Base-by-base conservation (phyloP, 1,284 basidiomycete species). In the Puccinia hordei region DNA sequence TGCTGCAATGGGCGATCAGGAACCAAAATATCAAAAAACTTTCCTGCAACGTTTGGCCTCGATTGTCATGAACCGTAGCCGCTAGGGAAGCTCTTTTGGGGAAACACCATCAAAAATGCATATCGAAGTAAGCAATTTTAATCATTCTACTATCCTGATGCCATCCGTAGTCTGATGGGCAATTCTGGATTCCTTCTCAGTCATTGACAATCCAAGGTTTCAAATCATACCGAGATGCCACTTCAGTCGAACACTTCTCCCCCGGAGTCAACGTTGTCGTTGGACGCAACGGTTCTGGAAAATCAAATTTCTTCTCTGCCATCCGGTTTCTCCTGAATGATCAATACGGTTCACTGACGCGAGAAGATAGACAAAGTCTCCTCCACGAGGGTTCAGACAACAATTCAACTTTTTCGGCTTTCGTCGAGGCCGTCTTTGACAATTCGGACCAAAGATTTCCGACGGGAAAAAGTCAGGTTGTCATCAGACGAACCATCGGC, bases 201-300 rank as follows among this genome's bases (percentile, higher is more conserved):
- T 95, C 93, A 10, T 88, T 96, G 55, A 95, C 94, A 1, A 93
- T 98, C 82, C 93, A 95, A 85, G 95, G 96, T 82, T 98, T 98
- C 90, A 98, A 98, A 87, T 96, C 94, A 44, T 98, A 95, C 90
- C 85, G 88, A 80, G 89, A 90, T 83, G 87, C 89, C 83, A 88
- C 88, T 22, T 86, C 87, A 44, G 87, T 89, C n/a, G 88, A 89
- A 63, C 88, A 88, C 19, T 89, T 89, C 83, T 87, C 86, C 85
- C 87, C 84, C 19, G 83, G 83, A 46, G 83, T 84, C 73, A 86
- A 86, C 78, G 85, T 86, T 57, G 84, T 86, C 63, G 84, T 86
- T 49, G 85, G 85, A n/a, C 82, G 85, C 46, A 86, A 86, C 61
- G 85, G 85, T 51, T 84, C 83, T n/a, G 85, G 85, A 63, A 86